Evolutionary conservation across 345 rosid species (phyloP).

Genomic region (Erucastrum elatum): DNA sequence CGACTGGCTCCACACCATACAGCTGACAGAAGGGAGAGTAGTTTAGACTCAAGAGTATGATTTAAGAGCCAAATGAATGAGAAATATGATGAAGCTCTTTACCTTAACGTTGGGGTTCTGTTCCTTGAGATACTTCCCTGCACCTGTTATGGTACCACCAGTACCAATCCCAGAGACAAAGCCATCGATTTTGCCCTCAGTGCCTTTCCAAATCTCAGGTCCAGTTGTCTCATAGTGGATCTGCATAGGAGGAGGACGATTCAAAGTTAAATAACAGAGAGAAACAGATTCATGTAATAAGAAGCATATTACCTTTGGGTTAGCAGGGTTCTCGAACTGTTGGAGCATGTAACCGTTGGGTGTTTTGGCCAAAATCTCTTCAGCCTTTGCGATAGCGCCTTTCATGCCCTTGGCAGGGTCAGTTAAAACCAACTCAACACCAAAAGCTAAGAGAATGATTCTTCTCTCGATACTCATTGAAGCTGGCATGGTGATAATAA

Average conservation of each 20-base stretch:
- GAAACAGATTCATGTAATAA: neutral
- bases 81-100: constrained; percentile 6
- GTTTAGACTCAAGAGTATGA: neutral
- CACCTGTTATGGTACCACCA: constrained; percentile 92
- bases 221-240: constrained; percentile 91
- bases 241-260: constrained; percentile 35
- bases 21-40: constrained; percentile 46
- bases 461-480: neutral
- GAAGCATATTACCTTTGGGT: neutral
- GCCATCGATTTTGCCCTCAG: constrained; percentile 79
- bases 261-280: constrained; percentile 1
- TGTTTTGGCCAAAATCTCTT: neutral
- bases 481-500: neutral
- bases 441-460: neutral
- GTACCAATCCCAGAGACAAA: constrained; percentile 92
- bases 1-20: constrained; percentile 84
- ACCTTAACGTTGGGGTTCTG: constrained; percentile 76
- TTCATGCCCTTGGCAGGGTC: neutral
- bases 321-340: constrained; percentile 1
- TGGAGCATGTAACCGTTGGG: constrained; percentile 1
- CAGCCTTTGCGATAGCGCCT: neutral
- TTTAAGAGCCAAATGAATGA: neutral
- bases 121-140: constrained; percentile 83
- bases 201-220: constrained; percentile 88
- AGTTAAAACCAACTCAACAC: neutral